These are phyloP conservation scores for Colletotrichum sp. DNA, from an alignment of 2,329 filamentous ascomycete genomes.

Conservation along the genomic window DNA sequence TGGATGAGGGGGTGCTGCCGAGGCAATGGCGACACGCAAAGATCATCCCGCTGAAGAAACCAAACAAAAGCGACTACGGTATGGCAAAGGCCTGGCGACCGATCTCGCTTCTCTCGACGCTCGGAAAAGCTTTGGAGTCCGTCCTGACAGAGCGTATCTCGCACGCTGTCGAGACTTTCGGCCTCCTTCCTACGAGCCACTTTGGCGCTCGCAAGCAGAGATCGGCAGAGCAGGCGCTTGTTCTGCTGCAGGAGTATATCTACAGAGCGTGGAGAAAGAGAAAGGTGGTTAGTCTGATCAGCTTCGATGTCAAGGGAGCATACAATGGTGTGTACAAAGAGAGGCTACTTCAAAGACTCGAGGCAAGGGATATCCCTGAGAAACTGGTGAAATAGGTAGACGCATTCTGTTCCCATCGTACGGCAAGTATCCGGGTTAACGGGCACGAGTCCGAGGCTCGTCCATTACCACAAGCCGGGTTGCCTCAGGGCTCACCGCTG, in stretches of 20 bases:
- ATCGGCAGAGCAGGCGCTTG: not conserved
- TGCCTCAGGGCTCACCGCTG: conserved; percentile 36
- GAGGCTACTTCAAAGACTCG: conserved; percentile 25
- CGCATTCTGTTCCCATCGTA: conserved; percentile 28
- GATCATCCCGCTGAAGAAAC: conserved; percentile 34
- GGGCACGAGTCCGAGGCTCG: conserved; percentile 19
- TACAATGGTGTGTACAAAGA: conserved; percentile 44
- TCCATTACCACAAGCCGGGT: conserved; percentile 25
- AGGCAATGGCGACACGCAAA: conserved; percentile 11
- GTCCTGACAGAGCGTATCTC: not conserved
- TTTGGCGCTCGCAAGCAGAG: not conserved
- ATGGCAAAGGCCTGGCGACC: conserved; percentile 28
- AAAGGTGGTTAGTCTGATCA: conserved; percentile 36
- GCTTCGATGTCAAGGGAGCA: conserved; percentile 44
- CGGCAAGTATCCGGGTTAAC: conserved; percentile 26
- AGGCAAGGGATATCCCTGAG: conserved; percentile 26
- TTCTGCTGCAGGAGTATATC: not conserved
- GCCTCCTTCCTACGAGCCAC: not conserved
- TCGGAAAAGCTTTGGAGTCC: conserved; percentile 25
- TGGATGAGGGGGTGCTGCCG: not conserved
- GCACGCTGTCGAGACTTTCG: not conserved
- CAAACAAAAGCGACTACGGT: conserved; percentile 28
- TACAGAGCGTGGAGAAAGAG: not conserved
- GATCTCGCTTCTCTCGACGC: conserved; percentile 30
- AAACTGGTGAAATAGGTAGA: conserved; percentile 23